Evolutionary conservation across 208 protist species (phyloP).

Genomic region (Naegleria gruberi): DNA sequence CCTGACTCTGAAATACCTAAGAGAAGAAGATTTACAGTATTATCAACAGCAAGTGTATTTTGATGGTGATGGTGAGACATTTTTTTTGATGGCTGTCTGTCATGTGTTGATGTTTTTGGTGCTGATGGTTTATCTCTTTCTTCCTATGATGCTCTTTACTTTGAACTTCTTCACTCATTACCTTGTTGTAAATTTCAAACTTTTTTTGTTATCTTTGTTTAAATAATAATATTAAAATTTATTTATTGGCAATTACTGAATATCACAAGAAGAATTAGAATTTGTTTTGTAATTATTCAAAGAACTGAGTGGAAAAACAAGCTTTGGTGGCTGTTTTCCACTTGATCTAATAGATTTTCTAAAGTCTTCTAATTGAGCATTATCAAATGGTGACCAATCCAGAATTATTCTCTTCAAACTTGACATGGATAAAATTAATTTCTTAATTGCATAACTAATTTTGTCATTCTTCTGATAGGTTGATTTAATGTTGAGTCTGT

Average conservation of each 20-base stretch:
- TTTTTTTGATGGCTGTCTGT: background rate
- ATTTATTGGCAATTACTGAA: too few species aligned
- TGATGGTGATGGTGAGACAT: background rate
- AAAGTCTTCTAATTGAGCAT: background rate
- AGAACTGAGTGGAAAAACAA: too few species aligned
- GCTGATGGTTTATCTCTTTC: too few species aligned
- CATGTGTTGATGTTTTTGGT: background rate
- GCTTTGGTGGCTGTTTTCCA: too few species aligned
- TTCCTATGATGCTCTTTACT: too few species aligned
- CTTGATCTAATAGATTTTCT: too few species aligned
- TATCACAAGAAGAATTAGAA: too few species aligned
- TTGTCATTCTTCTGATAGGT: background rate
- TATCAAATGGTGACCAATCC: background rate
- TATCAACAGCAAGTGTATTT: background rate
- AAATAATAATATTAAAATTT: too few species aligned
- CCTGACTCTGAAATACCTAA: constrained; percentile 15
- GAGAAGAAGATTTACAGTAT: background rate
- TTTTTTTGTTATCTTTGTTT: too few species aligned
- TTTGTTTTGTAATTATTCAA: too few species aligned
- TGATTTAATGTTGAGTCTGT: background rate
- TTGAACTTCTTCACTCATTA: too few species aligned
- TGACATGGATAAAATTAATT: background rate
- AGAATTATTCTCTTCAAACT: background rate
- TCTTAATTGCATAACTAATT: background rate
- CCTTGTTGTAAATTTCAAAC: too few species aligned